Percentiles rank a stretch among this genome's conserved stretches.
Evolutionary conservation across 2,329 filamentous ascomycete species (phyloP).

Genomic region (Paraphaeosphaeria sporulosa): DNA sequence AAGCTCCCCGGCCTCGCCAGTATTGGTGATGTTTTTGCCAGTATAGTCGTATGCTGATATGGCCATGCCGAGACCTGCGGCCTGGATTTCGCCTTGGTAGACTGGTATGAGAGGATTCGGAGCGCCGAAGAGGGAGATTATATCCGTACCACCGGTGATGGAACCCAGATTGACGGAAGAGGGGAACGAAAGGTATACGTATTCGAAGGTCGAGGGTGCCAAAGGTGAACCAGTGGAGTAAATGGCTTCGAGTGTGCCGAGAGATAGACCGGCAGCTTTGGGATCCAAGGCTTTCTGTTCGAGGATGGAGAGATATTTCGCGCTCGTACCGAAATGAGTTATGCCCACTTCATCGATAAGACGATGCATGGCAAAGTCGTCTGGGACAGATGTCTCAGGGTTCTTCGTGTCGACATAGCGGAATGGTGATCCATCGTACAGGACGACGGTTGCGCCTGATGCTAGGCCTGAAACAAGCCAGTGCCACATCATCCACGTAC

Average conservation of each 20-base stretch:
- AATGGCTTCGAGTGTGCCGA: constrained; percentile 74
- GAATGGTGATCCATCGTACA: constrained; percentile 95
- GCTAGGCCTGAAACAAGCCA: constrained; percentile 91
- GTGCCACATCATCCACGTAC: constrained; percentile 99
- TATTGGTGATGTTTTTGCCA: constrained; percentile 64
- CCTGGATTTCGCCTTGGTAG: constrained; percentile 60
- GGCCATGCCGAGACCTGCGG: constrained; percentile 59
- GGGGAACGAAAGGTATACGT: constrained; percentile 86
- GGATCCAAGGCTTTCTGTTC: constrained; percentile 71
- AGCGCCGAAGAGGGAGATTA: constrained; percentile 91
- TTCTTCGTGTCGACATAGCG: constrained; percentile 48
- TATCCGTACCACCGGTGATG: constrained; percentile 96
- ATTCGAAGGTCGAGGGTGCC: constrained; percentile 90
- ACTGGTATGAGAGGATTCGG: constrained; percentile 67
- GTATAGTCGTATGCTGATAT: constrained; percentile 60
- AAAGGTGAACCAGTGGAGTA: constrained; percentile 94
- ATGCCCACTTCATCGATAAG: constrained; percentile 82
- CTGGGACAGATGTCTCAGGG: constrained; percentile 64
- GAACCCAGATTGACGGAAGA: constrained; percentile 82
- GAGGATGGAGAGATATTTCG: constrained; percentile 89
- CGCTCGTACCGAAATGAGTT: constrained; percentile 93
- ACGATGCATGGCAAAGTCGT: constrained; percentile 80
- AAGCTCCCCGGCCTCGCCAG: constrained; percentile 81
- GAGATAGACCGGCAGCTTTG: constrained; percentile 57
- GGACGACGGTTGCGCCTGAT: constrained; percentile 79